These are phyloP conservation scores for Boletus eberwhitei DNA, from an alignment of 768 basidiomycete genomes.

Conservation along the genomic window DNA sequence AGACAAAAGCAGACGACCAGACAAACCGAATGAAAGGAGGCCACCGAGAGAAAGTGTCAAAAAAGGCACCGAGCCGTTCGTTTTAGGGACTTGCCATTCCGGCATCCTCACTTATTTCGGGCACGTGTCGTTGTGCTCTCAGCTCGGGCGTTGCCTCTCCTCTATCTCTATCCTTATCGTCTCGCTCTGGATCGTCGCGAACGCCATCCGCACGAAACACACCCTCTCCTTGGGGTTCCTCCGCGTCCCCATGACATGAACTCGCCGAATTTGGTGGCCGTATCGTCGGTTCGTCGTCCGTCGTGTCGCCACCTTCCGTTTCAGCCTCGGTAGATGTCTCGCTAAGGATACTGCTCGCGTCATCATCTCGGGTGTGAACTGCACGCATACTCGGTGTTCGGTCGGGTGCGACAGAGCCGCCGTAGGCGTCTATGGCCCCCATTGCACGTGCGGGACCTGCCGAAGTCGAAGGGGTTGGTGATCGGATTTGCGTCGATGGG, in stretches of 20 bases:
- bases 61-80: neutral
- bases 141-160: slow-evolving; percentile 33
- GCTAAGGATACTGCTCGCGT: slow-evolving; percentile 33
- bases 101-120: slow-evolving; percentile 30
- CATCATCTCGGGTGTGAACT: slow-evolving; percentile 27
- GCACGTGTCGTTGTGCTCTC: slow-evolving; percentile 28
- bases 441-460: slow-evolving; percentile 45
- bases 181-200: slow-evolving; percentile 12
- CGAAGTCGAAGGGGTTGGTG: slow-evolving; percentile 9
- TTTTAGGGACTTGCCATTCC: slow-evolving; percentile 31
- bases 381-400: slow-evolving; percentile 27
- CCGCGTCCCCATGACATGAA: slow-evolving; percentile 38
- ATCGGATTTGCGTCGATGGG: slow-evolving; percentile 20
- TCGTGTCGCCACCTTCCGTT: slow-evolving; percentile 55
- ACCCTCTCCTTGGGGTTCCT: slow-evolving; percentile 32
- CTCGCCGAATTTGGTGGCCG: slow-evolving; percentile 45
- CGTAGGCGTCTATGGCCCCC: slow-evolving; percentile 54
- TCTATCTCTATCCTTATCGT: slow-evolving; percentile 27
- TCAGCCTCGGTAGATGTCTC: slow-evolving; percentile 48
- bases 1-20: slow-evolving; percentile 8
- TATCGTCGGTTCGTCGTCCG: slow-evolving; percentile 84
- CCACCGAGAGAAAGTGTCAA: neutral
- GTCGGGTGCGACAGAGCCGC: slow-evolving; percentile 39
- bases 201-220: slow-evolving; percentile 22
- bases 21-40: slow-evolving; percentile 11